These are phyloP conservation scores for Sordariomycetes sp. DNA, from an alignment of 2,329 filamentous ascomycete species.

Conservation along the genomic window DNA sequence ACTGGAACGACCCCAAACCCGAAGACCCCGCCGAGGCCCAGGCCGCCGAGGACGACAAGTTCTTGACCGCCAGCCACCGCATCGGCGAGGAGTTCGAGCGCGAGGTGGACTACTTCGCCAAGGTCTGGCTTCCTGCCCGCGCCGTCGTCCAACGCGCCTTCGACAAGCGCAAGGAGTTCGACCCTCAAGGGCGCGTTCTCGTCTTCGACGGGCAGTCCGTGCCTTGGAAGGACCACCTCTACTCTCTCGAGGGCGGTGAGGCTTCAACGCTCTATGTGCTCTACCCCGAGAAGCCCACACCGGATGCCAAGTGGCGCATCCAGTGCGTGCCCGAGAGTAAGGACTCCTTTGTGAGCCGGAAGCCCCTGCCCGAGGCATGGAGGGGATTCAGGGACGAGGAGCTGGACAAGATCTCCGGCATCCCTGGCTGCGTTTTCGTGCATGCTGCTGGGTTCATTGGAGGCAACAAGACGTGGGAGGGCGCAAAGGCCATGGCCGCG, in stretches of 20 bases:
- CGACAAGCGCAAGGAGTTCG: conserved; percentile 54
- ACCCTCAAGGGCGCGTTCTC: conserved; percentile 69
- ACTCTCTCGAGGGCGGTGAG: conserved; percentile 58
- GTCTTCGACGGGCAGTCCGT: conserved; percentile 70
- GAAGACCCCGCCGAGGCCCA: conserved; percentile 65
- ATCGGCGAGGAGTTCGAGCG: conserved; percentile 85
- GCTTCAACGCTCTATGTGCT: conserved; percentile 69
- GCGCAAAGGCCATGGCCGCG: conserved; percentile 75
- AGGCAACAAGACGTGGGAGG: conserved; percentile 85
- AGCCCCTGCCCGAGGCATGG: conserved; percentile 85
- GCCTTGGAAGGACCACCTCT: conserved; percentile 79
- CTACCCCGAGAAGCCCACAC: conserved; percentile 70
- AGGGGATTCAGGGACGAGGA: conserved; percentile 82
- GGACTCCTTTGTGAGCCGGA: conserved; percentile 85
- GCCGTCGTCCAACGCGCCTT: conserved; percentile 71
- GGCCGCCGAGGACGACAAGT: conserved; percentile 70
- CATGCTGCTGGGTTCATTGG: conserved; percentile 95
- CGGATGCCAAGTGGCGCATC: conserved; percentile 82
- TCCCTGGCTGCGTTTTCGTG: conserved; percentile 77
- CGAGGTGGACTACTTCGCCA: conserved; percentile 66
- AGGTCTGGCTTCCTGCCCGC: conserved; percentile 81
- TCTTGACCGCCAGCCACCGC: conserved; percentile 66
- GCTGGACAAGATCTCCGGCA: conserved; percentile 61
- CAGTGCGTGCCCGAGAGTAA: conserved; percentile 81
- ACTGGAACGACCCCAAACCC: conserved; percentile 61